Percentiles rank a stretch among this genome's conserved stretches.
These are phyloP conservation scores for Leccinum huronense DNA, from an alignment of 1,284 basidiomycete genomes.

Conservation along the genomic window DNA sequence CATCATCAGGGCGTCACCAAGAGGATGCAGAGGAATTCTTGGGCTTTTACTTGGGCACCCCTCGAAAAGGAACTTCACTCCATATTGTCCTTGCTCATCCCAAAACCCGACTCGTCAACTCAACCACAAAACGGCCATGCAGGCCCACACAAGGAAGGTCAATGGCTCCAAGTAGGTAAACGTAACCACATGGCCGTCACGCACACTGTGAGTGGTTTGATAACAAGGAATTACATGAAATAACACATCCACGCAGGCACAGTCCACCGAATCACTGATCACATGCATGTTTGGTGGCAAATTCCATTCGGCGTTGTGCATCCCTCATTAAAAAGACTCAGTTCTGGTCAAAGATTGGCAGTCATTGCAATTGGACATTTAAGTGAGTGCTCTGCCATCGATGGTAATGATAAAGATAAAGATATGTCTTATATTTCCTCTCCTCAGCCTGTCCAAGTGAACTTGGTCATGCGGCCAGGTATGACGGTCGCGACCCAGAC, in stretches of 20 bases:
- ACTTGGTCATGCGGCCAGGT: conserved; percentile 54
- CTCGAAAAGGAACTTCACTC: conserved; percentile 89
- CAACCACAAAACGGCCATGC: conserved; percentile 17
- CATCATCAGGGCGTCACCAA: conserved; percentile 76
- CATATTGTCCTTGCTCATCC: conserved; percentile 52
- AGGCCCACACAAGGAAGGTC: conserved; percentile 48
- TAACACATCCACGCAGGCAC: conserved; percentile 49
- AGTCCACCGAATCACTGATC: conserved; percentile 83
- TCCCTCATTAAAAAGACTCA: conserved; percentile 83
- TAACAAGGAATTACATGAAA: not conserved
- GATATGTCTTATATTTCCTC: conserved; percentile 55
- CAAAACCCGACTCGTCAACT: conserved; percentile 23
- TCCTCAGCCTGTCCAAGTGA: conserved; percentile 80
- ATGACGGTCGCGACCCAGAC: conserved; percentile 83
- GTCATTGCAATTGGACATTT: conserved; percentile 86
- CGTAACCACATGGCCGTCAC: conserved; percentile 85
- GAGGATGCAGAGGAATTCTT: conserved; percentile 99
- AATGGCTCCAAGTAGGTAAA: conserved; percentile 92
- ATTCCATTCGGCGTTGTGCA: conserved; percentile 82
- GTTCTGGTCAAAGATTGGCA: conserved; percentile 93
- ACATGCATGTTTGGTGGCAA: conserved; percentile 93
- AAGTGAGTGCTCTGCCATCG: conserved; percentile 44
- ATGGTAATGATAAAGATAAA: too few relatives aligned
- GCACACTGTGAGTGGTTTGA: conserved; percentile 57
- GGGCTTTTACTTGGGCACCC: conserved; percentile 93